Percentiles rank a stretch among this genome's conserved stretches.
phyloP scores from a whole-genome alignment of 257 asterid genomes.

The Oldenlandia corymbosa region DNA sequence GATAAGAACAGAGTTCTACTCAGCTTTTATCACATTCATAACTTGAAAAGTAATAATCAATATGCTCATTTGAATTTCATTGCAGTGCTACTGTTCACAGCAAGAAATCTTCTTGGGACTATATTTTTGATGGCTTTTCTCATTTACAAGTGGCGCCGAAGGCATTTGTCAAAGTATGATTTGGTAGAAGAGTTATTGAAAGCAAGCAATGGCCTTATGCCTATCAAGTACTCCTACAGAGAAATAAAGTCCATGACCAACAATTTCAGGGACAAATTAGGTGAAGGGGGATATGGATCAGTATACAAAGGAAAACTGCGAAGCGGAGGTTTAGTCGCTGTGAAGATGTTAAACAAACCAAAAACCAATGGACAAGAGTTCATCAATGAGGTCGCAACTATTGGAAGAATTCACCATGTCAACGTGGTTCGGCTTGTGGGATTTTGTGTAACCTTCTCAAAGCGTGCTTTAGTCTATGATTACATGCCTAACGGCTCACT shows the following conservation, averaged over 20 bases:
- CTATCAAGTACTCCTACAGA: background rate
- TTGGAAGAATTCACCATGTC: conserved; percentile 3
- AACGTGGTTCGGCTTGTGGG: conserved; percentile 1
- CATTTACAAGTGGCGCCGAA: background rate
- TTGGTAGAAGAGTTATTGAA: background rate
- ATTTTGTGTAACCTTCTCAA: background rate
- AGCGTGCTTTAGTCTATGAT: background rate
- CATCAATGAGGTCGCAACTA: conserved; percentile 10
- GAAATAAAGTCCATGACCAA: background rate
- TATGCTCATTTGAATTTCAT: background rate
- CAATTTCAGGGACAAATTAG: background rate
- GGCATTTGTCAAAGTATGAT: conserved; percentile 11
- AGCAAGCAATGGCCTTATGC: background rate
- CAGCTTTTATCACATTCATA: background rate
- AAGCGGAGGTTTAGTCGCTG: background rate
- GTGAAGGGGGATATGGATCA: conserved; percentile 2
- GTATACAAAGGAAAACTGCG: conserved; percentile 3
- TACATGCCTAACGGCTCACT: conserved; percentile 1
- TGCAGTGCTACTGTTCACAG: background rate
- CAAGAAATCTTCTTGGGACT: background rate
- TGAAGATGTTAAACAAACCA: conserved; percentile 2
- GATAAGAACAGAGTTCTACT: background rate
- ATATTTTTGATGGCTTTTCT: background rate
- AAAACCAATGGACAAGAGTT: background rate
- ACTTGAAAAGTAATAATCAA: too few species aligned